Evolutionary conservation across 257 asterid genomes (phyloP).

Genomic region (Salvia splendens): DNA sequence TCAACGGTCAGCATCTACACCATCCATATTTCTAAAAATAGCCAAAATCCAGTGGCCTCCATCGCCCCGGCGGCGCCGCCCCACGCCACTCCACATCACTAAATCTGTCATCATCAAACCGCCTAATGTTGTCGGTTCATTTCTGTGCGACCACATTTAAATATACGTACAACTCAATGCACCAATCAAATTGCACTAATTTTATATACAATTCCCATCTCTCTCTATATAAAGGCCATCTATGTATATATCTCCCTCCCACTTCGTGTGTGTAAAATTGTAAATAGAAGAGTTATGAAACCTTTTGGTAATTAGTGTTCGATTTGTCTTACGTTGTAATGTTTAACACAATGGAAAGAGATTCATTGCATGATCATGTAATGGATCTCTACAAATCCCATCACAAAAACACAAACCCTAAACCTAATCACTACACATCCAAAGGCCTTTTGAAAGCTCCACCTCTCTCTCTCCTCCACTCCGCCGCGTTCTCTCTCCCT

Average conservation of each 20-base stretch:
- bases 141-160: neutral
- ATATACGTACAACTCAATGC: no score
- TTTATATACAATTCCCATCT: neutral
- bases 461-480: conserved; percentile 25
- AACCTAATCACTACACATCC: conserved; percentile 28
- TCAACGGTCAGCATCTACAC: conserved; percentile 4
- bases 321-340: neutral
- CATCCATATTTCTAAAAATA: conserved; percentile 2
- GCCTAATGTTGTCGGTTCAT: conserved; percentile 31
- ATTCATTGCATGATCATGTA: conserved; percentile 34
- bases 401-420: conserved; percentile 25
- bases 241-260: neutral
- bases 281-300: neutral
- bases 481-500: conserved; percentile 29
- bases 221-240: neutral
- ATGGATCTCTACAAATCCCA: conserved; percentile 37
- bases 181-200: neutral
- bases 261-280: neutral
- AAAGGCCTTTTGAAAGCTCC: conserved; percentile 50
- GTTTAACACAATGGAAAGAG: conserved; percentile 39
- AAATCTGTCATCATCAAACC: conserved; percentile 32
- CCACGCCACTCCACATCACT: conserved; percentile 16
- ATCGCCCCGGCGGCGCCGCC: conserved; percentile 46
- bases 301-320: neutral
- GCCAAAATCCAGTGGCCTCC: conserved; percentile 35